Percentiles rank a stretch among this genome's conserved stretches.
Evolutionary conservation across 140 eudicot genomes (phyloP).

Genomic region (Cichorium intybus): DNA sequence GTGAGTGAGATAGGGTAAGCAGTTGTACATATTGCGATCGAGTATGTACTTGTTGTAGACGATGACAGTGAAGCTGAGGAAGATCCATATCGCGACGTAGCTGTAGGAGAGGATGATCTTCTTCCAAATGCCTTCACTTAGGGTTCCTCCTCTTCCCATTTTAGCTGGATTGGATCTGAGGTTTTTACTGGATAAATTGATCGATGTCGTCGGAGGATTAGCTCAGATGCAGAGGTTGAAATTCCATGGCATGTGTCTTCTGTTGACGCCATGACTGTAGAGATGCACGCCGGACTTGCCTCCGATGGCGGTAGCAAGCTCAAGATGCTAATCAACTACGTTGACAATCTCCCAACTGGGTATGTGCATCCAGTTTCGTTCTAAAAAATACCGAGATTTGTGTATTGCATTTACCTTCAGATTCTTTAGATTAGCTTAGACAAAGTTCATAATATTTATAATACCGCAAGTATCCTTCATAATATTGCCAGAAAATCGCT

Average conservation of each 20-base stretch:
- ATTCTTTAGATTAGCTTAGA: conserved; percentile 3
- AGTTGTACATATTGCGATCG: conserved; percentile 60
- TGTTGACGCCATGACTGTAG: conserved; percentile 94
- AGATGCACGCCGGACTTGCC: conserved; percentile 98
- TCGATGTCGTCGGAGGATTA: neutral
- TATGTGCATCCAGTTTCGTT: no score
- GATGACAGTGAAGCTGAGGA: conserved; percentile 58
- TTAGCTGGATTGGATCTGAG: neutral
- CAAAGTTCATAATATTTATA: conserved; percentile 5
- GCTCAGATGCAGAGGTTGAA: conserved; percentile 11
- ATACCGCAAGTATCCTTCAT: no score
- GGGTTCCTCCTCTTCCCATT: conserved; percentile 30
- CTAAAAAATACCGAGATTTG: no score
- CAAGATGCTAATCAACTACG: conserved; percentile 92
- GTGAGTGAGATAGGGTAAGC: conserved; percentile 69
- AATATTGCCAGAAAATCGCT: no score
- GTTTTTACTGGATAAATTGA: conserved; percentile 25
- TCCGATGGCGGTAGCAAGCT: conserved; percentile 94
- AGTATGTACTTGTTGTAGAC: conserved; percentile 75
- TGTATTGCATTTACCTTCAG: conserved; percentile 8
- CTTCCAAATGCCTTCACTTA: conserved; percentile 40
- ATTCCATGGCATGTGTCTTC: conserved; percentile 44
- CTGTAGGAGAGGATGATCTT: conserved; percentile 57
- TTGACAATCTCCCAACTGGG: conserved; percentile 94
- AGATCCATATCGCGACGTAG: conserved; percentile 64